These are phyloP conservation scores for Neurospora tetrasperma DNA, from an alignment of 495 filamentous ascomycete genomes.

Conservation along the genomic window DNA sequence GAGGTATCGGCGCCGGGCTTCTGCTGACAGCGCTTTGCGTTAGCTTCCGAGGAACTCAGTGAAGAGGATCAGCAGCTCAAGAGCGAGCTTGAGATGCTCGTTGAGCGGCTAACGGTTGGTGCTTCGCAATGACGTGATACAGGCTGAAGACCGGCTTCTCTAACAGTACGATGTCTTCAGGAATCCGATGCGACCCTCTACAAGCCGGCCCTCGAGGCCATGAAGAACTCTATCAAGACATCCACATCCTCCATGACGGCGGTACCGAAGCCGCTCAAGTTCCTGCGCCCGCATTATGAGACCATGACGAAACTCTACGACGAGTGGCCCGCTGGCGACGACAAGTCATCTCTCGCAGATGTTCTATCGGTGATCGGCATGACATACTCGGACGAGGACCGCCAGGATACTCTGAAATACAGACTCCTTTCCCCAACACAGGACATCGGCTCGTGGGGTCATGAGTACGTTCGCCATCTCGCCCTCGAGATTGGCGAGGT, in stretches of 20 bases:
- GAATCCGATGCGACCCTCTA: conserved; percentile 83
- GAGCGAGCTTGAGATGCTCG: conserved; percentile 95
- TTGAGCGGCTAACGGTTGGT: conserved; percentile 82
- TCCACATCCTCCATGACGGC: conserved; percentile 99
- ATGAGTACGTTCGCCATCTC: conserved; percentile 95
- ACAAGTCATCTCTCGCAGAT: conserved; percentile 87
- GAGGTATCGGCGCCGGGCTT: conserved; percentile 4
- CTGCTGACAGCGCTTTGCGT: conserved; percentile 15
- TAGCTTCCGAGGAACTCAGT: conserved; percentile 65
- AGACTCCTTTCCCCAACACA: conserved; percentile 78
- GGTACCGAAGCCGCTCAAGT: conserved; percentile 96
- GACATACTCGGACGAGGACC: conserved; percentile 96
- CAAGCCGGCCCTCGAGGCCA: conserved; percentile 81
- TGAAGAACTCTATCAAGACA: conserved; percentile 96
- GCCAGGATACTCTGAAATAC: conserved; percentile 92
- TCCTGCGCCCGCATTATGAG: conserved; percentile 91
- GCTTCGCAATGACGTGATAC: not conserved
- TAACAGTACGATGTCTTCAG: conserved; percentile 28
- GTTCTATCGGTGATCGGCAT: conserved; percentile 96
- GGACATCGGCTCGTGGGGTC: conserved; percentile 94
- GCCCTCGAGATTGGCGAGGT: conserved; percentile 94
- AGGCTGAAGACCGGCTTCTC: conserved; percentile 17
- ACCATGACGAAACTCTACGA: conserved; percentile 78
- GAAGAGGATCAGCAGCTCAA: conserved; percentile 98
- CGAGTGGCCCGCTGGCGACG: conserved; percentile 68